A percentile compares a stretch with the other conserved stretches of the same genome.
These are phyloP conservation scores for Chaetomiaceae sp. DNA, from an alignment of 2,329 filamentous ascomycete genomes.

Conservation along the genomic window DNA sequence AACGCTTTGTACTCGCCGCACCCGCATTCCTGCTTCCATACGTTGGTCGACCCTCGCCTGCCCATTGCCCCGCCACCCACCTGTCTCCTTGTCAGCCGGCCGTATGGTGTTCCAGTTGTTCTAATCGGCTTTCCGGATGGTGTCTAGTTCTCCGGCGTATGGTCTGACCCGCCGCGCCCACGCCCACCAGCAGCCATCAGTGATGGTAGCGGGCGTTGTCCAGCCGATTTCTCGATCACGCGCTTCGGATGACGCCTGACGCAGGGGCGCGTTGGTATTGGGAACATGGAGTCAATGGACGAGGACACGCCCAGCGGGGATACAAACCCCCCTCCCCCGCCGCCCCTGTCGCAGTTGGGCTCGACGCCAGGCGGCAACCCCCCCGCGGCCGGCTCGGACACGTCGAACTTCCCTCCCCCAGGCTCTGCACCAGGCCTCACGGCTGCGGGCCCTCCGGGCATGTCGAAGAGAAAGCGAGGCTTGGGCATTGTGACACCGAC, in stretches of 20 bases:
- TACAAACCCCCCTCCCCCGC: constrained; percentile 2
- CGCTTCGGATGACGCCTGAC: constrained; percentile 6
- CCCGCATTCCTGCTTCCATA: too few species aligned
- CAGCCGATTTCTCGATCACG: constrained; percentile 2
- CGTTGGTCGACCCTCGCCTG: too few species aligned
- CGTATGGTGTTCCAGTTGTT: too few species aligned
- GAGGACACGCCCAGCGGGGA: constrained; percentile 11
- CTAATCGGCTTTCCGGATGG: too few species aligned
- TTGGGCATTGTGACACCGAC: constrained; percentile 53
- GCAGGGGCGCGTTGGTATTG: background rate
- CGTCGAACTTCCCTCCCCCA: constrained; percentile 24
- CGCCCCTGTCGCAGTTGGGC: constrained; percentile 3
- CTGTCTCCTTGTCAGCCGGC: too few species aligned
- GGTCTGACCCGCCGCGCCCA: background rate
- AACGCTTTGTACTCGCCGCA: too few species aligned
- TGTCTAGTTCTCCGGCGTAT: background rate
- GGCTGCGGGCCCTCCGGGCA: constrained; percentile 18
- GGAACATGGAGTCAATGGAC: constrained; percentile 22
- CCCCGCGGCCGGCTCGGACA: constrained; percentile 2
- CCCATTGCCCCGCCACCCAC: too few species aligned
- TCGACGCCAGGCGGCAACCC: constrained; percentile 12
- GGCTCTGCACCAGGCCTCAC: constrained; percentile 21
- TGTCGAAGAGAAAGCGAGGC: constrained; percentile 48
- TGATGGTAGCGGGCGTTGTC: constrained; percentile 12
- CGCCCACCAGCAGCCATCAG: background rate